phyloP scores from a whole-genome alignment of 176 grass and related monocot genomes.

The Lolium perenne region DNA sequence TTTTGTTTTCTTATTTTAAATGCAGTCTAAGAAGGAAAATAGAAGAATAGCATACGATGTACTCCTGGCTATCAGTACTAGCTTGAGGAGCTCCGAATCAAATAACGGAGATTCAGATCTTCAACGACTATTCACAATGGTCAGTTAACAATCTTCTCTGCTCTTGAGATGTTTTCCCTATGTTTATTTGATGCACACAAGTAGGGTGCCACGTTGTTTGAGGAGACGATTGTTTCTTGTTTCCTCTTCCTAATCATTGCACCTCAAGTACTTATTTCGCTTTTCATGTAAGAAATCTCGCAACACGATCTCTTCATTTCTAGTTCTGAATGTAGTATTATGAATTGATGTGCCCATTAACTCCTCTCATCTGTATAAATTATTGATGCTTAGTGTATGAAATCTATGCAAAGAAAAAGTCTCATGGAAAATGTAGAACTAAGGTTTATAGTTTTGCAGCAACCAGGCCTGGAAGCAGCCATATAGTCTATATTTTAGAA shows the following conservation, averaged over 20 bases:
- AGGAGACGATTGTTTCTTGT: neutral
- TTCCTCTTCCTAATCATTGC: constrained; percentile 31
- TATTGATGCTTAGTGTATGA: neutral
- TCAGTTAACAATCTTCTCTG: constrained; percentile 48
- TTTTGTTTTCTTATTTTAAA: neutral
- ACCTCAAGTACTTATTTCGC: neutral
- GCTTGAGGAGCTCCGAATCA: constrained; percentile 72
- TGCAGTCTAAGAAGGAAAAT: constrained; percentile 90
- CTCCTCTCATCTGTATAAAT: neutral
- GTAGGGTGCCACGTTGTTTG: constrained; percentile 4
- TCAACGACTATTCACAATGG: constrained; percentile 90
- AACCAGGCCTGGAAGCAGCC: neutral
- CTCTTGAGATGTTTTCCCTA: constrained; percentile 12
- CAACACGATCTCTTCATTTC: neutral
- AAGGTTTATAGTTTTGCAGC: neutral
- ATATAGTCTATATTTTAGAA: neutral
- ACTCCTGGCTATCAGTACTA: constrained; percentile 68
- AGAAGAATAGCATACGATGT: constrained; percentile 92
- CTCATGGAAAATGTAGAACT: neutral
- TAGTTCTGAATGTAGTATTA: constrained; percentile 2
- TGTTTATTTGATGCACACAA: constrained; percentile 21
- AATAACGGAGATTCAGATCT: constrained; percentile 72
- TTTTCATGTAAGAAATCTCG: constrained; percentile 12
- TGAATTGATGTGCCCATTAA: neutral
- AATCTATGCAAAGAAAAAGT: constrained; percentile 29